Conservation (phyloP, 2,329 filamentous ascomycete genomes). For the Moelleriella libera region DNA sequence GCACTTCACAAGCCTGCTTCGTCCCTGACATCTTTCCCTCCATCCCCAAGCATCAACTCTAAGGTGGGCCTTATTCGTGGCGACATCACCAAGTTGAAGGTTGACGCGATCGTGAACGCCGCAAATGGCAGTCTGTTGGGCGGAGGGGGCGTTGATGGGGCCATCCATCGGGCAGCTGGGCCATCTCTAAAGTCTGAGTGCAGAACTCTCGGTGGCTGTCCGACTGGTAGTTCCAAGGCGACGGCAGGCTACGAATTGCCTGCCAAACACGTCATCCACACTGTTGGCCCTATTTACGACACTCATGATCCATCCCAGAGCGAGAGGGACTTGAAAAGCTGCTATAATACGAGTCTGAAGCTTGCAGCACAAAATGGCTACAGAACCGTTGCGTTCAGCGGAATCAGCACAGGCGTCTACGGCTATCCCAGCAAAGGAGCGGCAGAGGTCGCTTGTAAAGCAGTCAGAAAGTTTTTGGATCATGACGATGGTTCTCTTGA, state of each 20-base stretch:
- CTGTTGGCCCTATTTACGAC: slow-evolving; percentile 72
- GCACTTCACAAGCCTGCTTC: slow-evolving; percentile 18
- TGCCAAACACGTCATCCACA: slow-evolving; percentile 69
- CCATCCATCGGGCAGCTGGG: slow-evolving; percentile 78
- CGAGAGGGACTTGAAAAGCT: slow-evolving; percentile 35
- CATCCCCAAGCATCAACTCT: slow-evolving; percentile 48
- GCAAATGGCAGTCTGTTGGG: slow-evolving; percentile 68
- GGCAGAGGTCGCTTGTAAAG: slow-evolving; percentile 52
- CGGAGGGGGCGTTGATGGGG: slow-evolving; percentile 81
- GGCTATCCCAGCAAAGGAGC: slow-evolving; percentile 69
- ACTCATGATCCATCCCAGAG: slow-evolving; percentile 17
- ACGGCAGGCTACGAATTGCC: slow-evolving; percentile 67
- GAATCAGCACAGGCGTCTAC: slow-evolving; percentile 80
- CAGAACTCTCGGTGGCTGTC: slow-evolving; percentile 53
- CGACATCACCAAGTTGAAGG: slow-evolving; percentile 68
- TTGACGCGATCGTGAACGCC: slow-evolving; percentile 86
- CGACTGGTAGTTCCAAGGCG: slow-evolving; percentile 69
- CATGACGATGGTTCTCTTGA: slow-evolving; percentile 37
- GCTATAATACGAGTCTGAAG: slow-evolving; percentile 60
- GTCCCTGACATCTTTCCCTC: slow-evolving; percentile 10
- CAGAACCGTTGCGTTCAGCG: slow-evolving; percentile 66
- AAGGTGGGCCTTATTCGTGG: slow-evolving; percentile 56
- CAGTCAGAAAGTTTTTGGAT: slow-evolving; percentile 42
- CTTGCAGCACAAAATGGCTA: slow-evolving; percentile 55
- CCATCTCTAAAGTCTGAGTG: slow-evolving; percentile 56